Percentiles rank a stretch among this genome's conserved stretches.
phyloP scores from a whole-genome alignment of 768 basidiomycete genomes.

The Collybia nuda region DNA sequence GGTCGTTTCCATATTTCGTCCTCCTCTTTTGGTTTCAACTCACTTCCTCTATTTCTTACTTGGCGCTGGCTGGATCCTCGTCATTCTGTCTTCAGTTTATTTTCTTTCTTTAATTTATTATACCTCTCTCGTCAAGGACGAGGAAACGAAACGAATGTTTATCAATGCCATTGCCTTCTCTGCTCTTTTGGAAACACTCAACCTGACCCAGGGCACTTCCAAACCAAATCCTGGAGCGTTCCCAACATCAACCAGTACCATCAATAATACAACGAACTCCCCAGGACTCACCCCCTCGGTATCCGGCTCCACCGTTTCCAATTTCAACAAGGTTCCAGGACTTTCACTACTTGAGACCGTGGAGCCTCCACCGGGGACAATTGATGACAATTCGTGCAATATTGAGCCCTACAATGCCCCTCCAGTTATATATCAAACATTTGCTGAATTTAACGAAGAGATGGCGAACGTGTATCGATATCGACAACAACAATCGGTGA shows the following conservation, averaged over 20 bases:
- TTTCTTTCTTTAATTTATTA: not conserved
- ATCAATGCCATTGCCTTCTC: constrained; percentile 20
- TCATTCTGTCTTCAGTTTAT: not conserved
- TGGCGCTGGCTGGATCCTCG: constrained; percentile 19
- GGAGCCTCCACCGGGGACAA: constrained; percentile 1
- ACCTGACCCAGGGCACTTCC: constrained; percentile 26
- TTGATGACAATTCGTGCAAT: constrained; percentile 13
- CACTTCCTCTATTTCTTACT: not conserved
- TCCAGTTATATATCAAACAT: constrained; percentile 30
- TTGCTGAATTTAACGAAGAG: constrained; percentile 48
- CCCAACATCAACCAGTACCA: not conserved
- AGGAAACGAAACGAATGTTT: too few relatives aligned
- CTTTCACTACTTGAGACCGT: constrained; percentile 2
- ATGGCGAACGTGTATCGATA: constrained; percentile 57
- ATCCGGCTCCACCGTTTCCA: not conserved
- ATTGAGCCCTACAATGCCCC: constrained; percentile 30
- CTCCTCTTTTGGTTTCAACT: not conserved
- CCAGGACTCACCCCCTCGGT: not conserved
- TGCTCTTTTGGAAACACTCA: constrained; percentile 29
- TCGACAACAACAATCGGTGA: constrained; percentile 62
- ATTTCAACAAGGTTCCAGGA: constrained; percentile 1
- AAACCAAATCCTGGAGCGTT: constrained; percentile 22
- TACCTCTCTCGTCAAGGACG: constrained; percentile 1
- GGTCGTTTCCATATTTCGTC: too few relatives aligned
- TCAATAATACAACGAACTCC: not conserved